Base-by-base conservation (phyloP, 2,329 filamentous ascomycete genomes). In the Tolypocladium pustulatum region DNA sequence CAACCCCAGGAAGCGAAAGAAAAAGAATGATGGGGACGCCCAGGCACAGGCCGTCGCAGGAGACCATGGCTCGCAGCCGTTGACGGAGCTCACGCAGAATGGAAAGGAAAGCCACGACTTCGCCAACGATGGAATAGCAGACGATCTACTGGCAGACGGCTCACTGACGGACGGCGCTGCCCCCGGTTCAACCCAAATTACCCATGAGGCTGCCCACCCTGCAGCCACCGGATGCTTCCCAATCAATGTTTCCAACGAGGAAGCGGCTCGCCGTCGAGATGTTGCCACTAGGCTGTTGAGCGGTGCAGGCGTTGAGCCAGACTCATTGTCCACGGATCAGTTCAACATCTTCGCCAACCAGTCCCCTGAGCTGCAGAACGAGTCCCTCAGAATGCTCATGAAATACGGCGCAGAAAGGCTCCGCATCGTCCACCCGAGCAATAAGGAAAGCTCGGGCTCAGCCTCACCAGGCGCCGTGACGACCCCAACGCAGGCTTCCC, bases 301-400 rank as follows among this genome's bases (percentile, higher is more conserved):
- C 2, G 72, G 74, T 1, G 75, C 70, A n/a, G 75, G 73, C 5
- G 75, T 85, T n/a, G 76, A 82, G 41, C 81, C 80, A 1, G 69
- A 72, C 2, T 79, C 80, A 0, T 70, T 85, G 12, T 81, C 79
- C 0, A 61, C 69, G 4, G 81, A 84, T 53, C 82, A 85, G 64
- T 82, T 85, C 61, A 78, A 72, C 62, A 85, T 84, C 20, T 83
- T 85, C 62, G 74, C 81, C 10, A 85, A 85, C 58, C 82, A 85
- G 67, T 77, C 81, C 0, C 81, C 81, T 0, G 74, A 78, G 3
- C 68, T 84, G 7, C 82, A 85, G 62, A 71, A 72, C 57, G 75
- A 81, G 57, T 85, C 82, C 0, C 68, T 85, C 17, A 75, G 72
- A 1, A 81, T 85, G 81, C 72, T 85, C 13, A 74, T 77, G 0